Conservation (phyloP, 768 basidiomycete species). For the Tricholoma bakamatsutake region DNA sequence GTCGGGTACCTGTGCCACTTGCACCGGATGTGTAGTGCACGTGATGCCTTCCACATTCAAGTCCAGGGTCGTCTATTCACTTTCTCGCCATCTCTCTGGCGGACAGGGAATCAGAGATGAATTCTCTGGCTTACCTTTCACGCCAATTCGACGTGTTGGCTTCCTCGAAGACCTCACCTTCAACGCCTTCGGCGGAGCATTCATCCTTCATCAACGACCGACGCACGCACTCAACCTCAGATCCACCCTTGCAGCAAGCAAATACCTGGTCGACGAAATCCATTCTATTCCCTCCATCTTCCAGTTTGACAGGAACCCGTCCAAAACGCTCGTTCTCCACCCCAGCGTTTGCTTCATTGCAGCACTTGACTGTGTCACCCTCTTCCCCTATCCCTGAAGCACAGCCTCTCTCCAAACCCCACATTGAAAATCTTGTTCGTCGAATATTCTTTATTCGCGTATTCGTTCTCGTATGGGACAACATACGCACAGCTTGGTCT, state of each 20-base stretch:
- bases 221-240: slow-evolving; percentile 17
- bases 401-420: slow-evolving; percentile 30
- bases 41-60: background rate
- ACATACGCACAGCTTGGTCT: slow-evolving; percentile 57
- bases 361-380: slow-evolving; percentile 17
- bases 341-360: slow-evolving; percentile 39
- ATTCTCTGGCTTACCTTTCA: slow-evolving; percentile 76
- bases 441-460: slow-evolving; percentile 69
- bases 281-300: slow-evolving; percentile 37
- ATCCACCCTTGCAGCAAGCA: slow-evolving; percentile 39
- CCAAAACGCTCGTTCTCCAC: slow-evolving; percentile 62
- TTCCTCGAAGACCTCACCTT: slow-evolving; percentile 51
- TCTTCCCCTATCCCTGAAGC: slow-evolving; percentile 19
- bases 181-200: slow-evolving; percentile 42
- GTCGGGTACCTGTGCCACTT: background rate
- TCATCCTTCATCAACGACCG: slow-evolving; percentile 22
- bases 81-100: slow-evolving; percentile 5
- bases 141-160: slow-evolving; percentile 78
- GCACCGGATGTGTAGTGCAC: background rate
- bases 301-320: slow-evolving; percentile 19
- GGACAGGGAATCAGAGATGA: slow-evolving; percentile 41
- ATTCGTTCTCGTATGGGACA: slow-evolving; percentile 64
- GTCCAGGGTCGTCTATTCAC: background rate
- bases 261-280: slow-evolving; percentile 54
- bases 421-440: slow-evolving; percentile 40